These are phyloP conservation scores for Luvunga scandens DNA, from an alignment of 345 rosid genomes.

Conservation along the genomic window DNA sequence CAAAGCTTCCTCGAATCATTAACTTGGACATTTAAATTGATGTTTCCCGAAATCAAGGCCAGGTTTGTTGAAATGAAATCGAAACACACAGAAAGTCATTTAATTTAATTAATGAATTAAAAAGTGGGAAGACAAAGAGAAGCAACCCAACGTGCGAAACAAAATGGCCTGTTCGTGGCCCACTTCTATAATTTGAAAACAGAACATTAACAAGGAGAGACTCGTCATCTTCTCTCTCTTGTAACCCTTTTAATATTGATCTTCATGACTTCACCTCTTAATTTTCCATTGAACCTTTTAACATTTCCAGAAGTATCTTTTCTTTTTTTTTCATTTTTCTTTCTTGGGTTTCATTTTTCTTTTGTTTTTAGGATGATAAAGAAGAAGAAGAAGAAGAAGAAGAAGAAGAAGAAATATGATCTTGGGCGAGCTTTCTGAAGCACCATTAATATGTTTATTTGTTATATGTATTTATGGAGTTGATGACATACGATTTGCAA, in stretches of 20 bases:
- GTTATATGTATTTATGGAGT: not conserved
- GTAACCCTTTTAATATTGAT: not conserved
- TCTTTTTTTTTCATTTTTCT: not conserved
- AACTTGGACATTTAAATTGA: not conserved
- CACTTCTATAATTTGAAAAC: conserved; percentile 4
- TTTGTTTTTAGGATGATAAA: not conserved
- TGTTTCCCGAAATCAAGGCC: conserved; percentile 17
- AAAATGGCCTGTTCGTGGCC: conserved; percentile 21
- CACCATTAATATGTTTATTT: not conserved
- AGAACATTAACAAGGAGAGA: conserved; percentile 5
- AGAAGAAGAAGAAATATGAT: not conserved
- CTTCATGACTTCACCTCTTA: not conserved
- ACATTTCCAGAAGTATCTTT: not conserved
- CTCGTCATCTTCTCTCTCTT: conserved; percentile 12
- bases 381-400: not conserved
- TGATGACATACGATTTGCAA: not conserved
- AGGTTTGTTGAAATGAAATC: not conserved
- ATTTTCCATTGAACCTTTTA: not conserved
- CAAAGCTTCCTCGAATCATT: not conserved
- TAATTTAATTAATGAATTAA: not conserved
- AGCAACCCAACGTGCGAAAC: conserved; percentile 32
- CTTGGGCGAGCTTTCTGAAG: not conserved
- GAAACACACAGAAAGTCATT: not conserved
- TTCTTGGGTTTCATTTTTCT: not conserved
- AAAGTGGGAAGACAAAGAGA: conserved; percentile 22